Conservation (phyloP, 2,329 filamentous ascomycete species). For the Paradendryphiella salina region DNA sequence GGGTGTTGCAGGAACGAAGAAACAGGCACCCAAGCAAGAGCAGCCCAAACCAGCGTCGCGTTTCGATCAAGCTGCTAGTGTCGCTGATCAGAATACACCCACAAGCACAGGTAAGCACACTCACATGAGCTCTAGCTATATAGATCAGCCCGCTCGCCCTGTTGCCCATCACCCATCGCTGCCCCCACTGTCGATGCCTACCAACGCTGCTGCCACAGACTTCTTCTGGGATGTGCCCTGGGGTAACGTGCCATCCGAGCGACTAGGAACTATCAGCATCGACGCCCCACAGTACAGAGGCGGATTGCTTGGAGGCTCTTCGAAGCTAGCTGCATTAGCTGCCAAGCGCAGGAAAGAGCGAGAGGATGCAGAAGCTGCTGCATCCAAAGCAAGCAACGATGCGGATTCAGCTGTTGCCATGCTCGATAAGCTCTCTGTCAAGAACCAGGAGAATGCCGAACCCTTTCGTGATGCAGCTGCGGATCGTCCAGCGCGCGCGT, state of each 20-base stretch:
- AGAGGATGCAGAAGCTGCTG: conserved; percentile 58
- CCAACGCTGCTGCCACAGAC: conserved; percentile 40
- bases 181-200: conserved; percentile 30
- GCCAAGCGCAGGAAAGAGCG: conserved; percentile 84
- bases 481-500: conserved; percentile 13
- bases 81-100: conserved; percentile 46
- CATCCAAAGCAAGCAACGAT: conserved; percentile 19
- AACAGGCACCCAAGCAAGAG: conserved; percentile 42
- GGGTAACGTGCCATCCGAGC: conserved; percentile 70
- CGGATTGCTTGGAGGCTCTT: conserved; percentile 77
- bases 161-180: conserved; percentile 36
- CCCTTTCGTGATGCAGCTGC: not conserved
- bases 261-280: conserved; percentile 66
- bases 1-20: conserved; percentile 27
- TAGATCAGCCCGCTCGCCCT: conserved; percentile 20
- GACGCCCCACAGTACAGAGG: conserved; percentile 62
- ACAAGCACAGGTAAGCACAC: conserved; percentile 53
- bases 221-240: conserved; percentile 88
- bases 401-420: conserved; percentile 48
- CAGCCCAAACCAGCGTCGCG: conserved; percentile 38
- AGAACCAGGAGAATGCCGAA: conserved; percentile 19
- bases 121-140: conserved; percentile 18
- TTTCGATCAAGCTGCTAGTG: conserved; percentile 53
- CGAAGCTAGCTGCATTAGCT: conserved; percentile 88
- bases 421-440: conserved; percentile 50